These are phyloP conservation scores for Plenodomus biglobosus DNA, from an alignment of 2,329 filamentous ascomycete species.

Conservation along the genomic window DNA sequence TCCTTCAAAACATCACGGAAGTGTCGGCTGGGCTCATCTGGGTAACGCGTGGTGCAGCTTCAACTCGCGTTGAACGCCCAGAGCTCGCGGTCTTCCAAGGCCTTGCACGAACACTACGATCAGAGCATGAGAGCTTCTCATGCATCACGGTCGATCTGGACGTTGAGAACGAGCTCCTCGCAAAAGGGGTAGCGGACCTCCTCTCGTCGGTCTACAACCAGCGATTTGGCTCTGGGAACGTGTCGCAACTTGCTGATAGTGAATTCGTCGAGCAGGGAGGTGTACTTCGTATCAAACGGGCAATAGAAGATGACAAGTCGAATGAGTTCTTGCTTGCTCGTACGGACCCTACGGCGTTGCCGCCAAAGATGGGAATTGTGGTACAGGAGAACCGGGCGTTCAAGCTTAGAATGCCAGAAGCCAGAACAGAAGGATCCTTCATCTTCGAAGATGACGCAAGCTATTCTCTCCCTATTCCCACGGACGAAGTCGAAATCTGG, in stretches of 20 bases:
- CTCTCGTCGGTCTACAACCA: slow-evolving; percentile 6
- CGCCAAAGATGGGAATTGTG: slow-evolving; percentile 5
- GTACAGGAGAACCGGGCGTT: slow-evolving; percentile 1
- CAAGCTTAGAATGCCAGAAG: slow-evolving; percentile 2
- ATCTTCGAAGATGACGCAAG: slow-evolving; percentile 13
- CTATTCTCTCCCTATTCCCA: not conserved
- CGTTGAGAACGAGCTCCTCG: slow-evolving; percentile 5
- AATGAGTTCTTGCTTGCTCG: slow-evolving; percentile 12
- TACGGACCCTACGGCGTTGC: slow-evolving; percentile 1
- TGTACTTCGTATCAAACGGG: slow-evolving; percentile 12
- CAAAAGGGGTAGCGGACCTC: slow-evolving; percentile 3
- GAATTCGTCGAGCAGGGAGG: slow-evolving; percentile 14
- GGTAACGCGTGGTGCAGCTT: slow-evolving; percentile 20
- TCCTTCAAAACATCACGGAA: slow-evolving; percentile 11
- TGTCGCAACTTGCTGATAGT: slow-evolving; percentile 1
- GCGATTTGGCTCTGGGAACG: not conserved
- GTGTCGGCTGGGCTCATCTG: slow-evolving; percentile 18
- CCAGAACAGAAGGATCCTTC: not conserved
- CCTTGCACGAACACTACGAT: slow-evolving; percentile 12
- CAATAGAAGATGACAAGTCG: slow-evolving; percentile 6
- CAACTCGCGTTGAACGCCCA: slow-evolving; percentile 9
- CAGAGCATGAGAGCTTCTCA: slow-evolving; percentile 14
- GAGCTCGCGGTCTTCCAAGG: slow-evolving; percentile 16
- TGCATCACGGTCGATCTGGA: slow-evolving; percentile 22
- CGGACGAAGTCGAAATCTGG: slow-evolving; percentile 35